Evolutionary conservation across 2,329 filamentous ascomycete species (phyloP), one percentile per base, ranked within the genome.

Genomic region (Cadophora luteo-olivacea): DNA sequence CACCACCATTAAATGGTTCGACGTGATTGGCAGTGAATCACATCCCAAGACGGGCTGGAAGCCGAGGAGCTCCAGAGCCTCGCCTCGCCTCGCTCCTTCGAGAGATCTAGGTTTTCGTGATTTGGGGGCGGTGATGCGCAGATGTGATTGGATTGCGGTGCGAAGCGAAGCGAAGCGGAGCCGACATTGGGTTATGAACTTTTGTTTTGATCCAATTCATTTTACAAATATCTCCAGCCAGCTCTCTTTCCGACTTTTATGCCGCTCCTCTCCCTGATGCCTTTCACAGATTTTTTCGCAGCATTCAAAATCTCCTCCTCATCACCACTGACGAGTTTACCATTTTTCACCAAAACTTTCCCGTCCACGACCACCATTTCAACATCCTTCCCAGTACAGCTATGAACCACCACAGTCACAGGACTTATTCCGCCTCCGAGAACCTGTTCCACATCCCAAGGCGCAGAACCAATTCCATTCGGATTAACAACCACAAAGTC

Each of bases 401-500:
- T 80, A 73, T 82, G 83, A 1, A 84, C 81, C 45, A 84, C 72
- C 1, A 79, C 79, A 11, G 79, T 81, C 36, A 82, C 73, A 0
- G 82, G 77, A 60, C 66, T 63, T 1, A 73, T 32, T 0, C 80
- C 79, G 14, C 77, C 78, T 6, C 70, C 74, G 38, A 63, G n/a
- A 24, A 79, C 67, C 58, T 78, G 73, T 2, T 65, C 68, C 33
- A 78, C 77, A 58, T 80, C 79, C 68, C 58, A 72, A 1, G 70
- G 71, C 38, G 66, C 65, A 45, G 45, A 11, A 33, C 49, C 60
- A 36, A 73, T 54, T 2, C 63, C 58, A 32, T 64, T 57, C 2
- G 69, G 68, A 67, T 87, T 82, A 52, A 86, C 78, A 1, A 86
- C 79, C 22, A 85, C 84, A 65, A 90, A 87, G 72, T 91, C 88